Conservation (phyloP, 441 rosid genomes). For the Croton laevigatus region DNA sequence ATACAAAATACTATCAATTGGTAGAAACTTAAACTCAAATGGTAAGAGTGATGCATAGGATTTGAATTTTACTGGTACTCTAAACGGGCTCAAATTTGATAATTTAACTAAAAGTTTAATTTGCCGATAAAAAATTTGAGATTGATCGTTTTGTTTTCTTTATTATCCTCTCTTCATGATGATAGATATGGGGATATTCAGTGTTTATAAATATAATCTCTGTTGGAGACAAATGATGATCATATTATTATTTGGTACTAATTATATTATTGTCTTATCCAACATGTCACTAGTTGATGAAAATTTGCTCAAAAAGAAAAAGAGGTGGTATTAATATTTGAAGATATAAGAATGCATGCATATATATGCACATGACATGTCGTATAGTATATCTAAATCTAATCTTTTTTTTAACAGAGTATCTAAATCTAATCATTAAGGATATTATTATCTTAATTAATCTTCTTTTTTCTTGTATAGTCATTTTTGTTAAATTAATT, state of each 20-base stretch:
- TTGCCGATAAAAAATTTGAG: too few relatives aligned
- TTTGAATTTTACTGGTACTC: too few relatives aligned
- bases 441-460: too few relatives aligned
- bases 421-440: slow-evolving; percentile 17
- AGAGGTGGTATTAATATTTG: background rate
- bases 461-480: background rate
- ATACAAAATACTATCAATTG: too few relatives aligned
- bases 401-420: background rate
- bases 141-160: background rate
- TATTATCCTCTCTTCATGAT: background rate
- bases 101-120: too few relatives aligned
- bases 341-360: background rate
- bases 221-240: background rate
- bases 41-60: too few relatives aligned
- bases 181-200: background rate
- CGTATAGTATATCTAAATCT: too few relatives aligned
- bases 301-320: background rate
- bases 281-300: background rate
- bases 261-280: background rate
- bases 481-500: background rate
- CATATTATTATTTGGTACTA: slow-evolving; percentile 3
- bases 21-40: too few relatives aligned
- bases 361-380: background rate
- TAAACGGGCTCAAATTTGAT: too few relatives aligned
- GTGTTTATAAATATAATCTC: background rate